phyloP scores from a whole-genome alignment of 2,329 filamentous ascomycete genomes.

The Berkeleyomyces rouxiae region DNA sequence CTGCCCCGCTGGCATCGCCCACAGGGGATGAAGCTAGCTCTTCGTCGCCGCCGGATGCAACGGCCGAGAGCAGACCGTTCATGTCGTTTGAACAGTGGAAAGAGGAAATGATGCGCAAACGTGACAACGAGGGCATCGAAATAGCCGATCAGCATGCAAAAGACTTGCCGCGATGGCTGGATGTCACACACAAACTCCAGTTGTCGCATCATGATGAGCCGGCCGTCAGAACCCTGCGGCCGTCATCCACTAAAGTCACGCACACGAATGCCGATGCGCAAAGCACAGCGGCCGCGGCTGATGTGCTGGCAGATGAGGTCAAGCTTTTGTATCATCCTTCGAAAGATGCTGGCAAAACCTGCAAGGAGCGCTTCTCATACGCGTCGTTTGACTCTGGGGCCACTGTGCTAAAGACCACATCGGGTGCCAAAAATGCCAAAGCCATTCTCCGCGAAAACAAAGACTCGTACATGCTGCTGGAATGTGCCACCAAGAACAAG shows the following conservation, averaged over 20 bases:
- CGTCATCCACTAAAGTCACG: not conserved
- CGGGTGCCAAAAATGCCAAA: slow-evolving; percentile 71
- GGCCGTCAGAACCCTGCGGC: not conserved
- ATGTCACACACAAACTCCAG: not conserved
- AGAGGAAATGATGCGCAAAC: slow-evolving; percentile 8
- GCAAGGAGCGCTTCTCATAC: slow-evolving; percentile 95
- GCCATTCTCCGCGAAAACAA: slow-evolving; percentile 91
- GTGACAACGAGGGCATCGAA: not conserved
- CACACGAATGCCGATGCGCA: not conserved
- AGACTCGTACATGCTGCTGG: slow-evolving; percentile 94
- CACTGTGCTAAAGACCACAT: slow-evolving; percentile 78
- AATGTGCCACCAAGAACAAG: slow-evolving; percentile 74
- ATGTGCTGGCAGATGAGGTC: not conserved
- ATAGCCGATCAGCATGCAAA: not conserved
- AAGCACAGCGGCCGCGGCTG: not conserved
- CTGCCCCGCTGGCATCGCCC: not conserved
- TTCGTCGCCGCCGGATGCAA: not conserved
- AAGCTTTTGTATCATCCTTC: slow-evolving; percentile 38
- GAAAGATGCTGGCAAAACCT: slow-evolving; percentile 91
- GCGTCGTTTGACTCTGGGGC: slow-evolving; percentile 95
- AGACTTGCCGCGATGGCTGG: not conserved
- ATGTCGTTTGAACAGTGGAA: slow-evolving; percentile 13
- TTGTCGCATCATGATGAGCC: not conserved
- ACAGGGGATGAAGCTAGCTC: not conserved
- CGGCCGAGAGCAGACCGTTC: not conserved